Base-by-base conservation (phyloP, 495 filamentous ascomycete genomes). In the Hypoxylon fragiforme region DNA sequence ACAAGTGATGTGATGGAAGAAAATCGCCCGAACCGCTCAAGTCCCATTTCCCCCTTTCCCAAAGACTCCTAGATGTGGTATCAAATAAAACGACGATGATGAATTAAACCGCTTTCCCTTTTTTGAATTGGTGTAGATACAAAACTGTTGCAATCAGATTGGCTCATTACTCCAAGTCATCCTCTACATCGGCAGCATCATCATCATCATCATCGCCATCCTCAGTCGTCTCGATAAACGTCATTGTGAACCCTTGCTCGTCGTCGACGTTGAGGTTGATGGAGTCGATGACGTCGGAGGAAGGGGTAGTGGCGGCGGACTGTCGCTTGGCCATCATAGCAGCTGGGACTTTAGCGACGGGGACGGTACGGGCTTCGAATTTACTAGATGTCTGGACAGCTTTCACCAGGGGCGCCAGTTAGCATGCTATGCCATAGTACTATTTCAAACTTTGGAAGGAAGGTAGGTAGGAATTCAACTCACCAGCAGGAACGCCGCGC, bases 201-300 rank as follows among this genome's bases (percentile, higher is more conserved):
- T 70, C 65, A 4, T 68, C 72, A 43, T 72, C 68, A 5, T 69
- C 74, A 6, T 68, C 72, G 41, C 71, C 68, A 5, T 69, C 74
- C 3, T 68, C 68, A 37, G 71, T 57, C 28, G 70, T 67, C 65
- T 77, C 76, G 15, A 79, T 69, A 60, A 79, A 76, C 2, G 76
- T 77, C 65, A 79, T 74, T 53, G 74, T 77, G 24, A 76, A 68
- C 3, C 75, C 76, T 62, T 75, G 72, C 18, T 64, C 62, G 13
- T 72, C 73, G 34, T 75, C 67, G 16, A 79, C 74, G 21, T 77
- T 79, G 28, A 77, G 57, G 65, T 77, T 79, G 57, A 77, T 72
- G n/a, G 67, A 63, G 39, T 79, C 76, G 9, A 77, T 68, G 34
- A 62, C 55, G 3, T 54, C 63, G 30, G 69, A 51, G 15, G 57